Percentiles rank a stretch among this genome's conserved stretches.
Conservation (phyloP, 257 asterid species). For the Solanum peruvianum region DNA sequence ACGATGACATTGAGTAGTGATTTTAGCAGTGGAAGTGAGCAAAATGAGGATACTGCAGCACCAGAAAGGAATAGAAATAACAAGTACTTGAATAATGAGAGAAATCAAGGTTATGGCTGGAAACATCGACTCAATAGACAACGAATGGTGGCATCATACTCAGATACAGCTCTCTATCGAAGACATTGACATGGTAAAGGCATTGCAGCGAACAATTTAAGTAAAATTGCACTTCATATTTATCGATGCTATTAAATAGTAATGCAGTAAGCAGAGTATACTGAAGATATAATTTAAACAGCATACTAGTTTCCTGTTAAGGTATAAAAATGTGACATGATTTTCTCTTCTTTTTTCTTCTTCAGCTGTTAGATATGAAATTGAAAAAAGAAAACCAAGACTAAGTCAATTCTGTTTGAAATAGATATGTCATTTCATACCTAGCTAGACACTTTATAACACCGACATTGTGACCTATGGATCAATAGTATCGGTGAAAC, state of each 20-base stretch:
- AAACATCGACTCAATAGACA: neutral
- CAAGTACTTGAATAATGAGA: neutral
- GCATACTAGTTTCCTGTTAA: neutral
- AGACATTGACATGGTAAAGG: neutral
- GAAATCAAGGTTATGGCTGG: neutral
- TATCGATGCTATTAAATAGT: neutral
- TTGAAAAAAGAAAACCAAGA: neutral
- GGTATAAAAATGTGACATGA: neutral
- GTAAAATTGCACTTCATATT: neutral
- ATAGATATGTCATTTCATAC: neutral
- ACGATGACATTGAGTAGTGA: neutral
- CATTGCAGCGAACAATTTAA: neutral
- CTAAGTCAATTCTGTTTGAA: neutral
- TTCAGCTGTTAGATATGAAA: neutral
- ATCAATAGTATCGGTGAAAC: neutral
- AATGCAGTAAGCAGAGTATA: neutral
- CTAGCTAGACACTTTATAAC: neutral
- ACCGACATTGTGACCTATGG: neutral
- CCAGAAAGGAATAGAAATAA: neutral
- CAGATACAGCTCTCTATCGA: neutral
- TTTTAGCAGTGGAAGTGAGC: neutral
- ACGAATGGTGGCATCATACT: conserved; percentile 2
- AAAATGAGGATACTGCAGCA: neutral
- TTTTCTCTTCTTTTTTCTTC: neutral
- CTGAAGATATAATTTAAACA: neutral